These are phyloP conservation scores for Oryza glumipatula DNA, from an alignment of 176 grass and related monocot genomes.

Conservation along the genomic window DNA sequence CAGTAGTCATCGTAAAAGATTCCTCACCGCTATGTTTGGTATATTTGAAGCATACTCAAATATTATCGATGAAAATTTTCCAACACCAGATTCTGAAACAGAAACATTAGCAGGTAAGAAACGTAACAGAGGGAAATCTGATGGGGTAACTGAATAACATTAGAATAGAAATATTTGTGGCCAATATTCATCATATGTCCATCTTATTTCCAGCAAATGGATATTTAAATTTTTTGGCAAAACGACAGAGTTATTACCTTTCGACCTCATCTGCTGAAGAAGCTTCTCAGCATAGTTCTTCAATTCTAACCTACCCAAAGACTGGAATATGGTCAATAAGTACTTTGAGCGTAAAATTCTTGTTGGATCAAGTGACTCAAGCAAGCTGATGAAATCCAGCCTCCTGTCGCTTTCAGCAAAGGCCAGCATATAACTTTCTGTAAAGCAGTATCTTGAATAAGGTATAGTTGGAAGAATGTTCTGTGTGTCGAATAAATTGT, in stretches of 20 bases:
- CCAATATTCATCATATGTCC: not conserved
- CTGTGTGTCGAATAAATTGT: slow-evolving; percentile 17
- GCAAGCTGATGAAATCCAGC: slow-evolving; percentile 56
- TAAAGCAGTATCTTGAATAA: slow-evolving; percentile 36
- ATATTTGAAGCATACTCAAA: slow-evolving; percentile 65
- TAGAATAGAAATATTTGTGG: slow-evolving; percentile 9
- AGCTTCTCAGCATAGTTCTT: slow-evolving; percentile 63
- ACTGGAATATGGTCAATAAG: slow-evolving; percentile 70
- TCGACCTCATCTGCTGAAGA: slow-evolving; percentile 60
- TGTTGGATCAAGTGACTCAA: slow-evolving; percentile 67
- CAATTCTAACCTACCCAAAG: slow-evolving; percentile 62
- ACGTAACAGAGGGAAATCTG: slow-evolving; percentile 27
- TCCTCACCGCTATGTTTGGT: slow-evolving; percentile 72
- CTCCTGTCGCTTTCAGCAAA: slow-evolving; percentile 84
- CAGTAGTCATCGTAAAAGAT: slow-evolving; percentile 44
- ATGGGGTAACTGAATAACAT: slow-evolving; percentile 12
- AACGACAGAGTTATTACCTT: slow-evolving; percentile 49
- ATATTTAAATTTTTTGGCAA: slow-evolving; percentile 28
- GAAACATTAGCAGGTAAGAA: slow-evolving; percentile 41
- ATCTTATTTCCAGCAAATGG: slow-evolving; percentile 38
- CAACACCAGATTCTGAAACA: slow-evolving; percentile 54
- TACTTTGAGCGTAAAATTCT: slow-evolving; percentile 70
- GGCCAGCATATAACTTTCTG: slow-evolving; percentile 91
- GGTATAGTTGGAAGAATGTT: slow-evolving; percentile 17
- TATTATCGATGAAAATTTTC: slow-evolving; percentile 65